Evolutionary conservation across 768 basidiomycete genomes (phyloP).

Genomic region (Leccinum rimulosum): DNA sequence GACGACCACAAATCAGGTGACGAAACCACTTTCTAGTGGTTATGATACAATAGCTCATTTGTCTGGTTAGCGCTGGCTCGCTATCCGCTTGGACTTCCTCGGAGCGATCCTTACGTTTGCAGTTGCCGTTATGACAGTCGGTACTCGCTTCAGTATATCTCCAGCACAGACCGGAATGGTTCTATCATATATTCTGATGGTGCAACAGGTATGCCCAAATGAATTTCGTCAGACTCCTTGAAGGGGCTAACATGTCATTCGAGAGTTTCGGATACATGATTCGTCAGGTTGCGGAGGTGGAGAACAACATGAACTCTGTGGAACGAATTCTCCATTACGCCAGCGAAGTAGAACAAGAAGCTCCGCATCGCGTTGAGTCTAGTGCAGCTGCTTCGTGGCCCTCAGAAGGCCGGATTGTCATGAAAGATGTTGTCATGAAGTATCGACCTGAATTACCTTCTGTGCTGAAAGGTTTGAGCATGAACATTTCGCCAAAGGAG

Average conservation of each 20-base stretch:
- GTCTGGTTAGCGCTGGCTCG: slow-evolving; percentile 67
- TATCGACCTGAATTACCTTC: slow-evolving; percentile 86
- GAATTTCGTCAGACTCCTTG: neutral
- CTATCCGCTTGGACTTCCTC: slow-evolving; percentile 82
- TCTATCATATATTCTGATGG: slow-evolving; percentile 75
- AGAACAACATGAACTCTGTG: slow-evolving; percentile 93
- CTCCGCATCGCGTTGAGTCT: slow-evolving; percentile 63
- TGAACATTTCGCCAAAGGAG: slow-evolving; percentile 72
- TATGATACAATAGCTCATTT: neutral
- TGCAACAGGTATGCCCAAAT: slow-evolving; percentile 59
- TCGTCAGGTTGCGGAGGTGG: slow-evolving; percentile 78
- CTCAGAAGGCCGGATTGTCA: slow-evolving; percentile 62
- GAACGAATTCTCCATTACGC: slow-evolving; percentile 87
- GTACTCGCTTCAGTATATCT: slow-evolving; percentile 68
- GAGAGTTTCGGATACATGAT: slow-evolving; percentile 72
- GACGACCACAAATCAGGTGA: slow-evolving; percentile 77
- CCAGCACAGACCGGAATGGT: slow-evolving; percentile 77
- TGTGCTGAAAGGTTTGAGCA: slow-evolving; percentile 78
- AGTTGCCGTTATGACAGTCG: slow-evolving; percentile 78
- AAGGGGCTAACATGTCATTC: slow-evolving; percentile 1
- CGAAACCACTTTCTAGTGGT: neutral
- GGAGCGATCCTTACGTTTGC: slow-evolving; percentile 70
- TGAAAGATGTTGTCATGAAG: slow-evolving; percentile 72
- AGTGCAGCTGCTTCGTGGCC: slow-evolving; percentile 74
- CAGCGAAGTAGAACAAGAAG: slow-evolving; percentile 79